These are phyloP conservation scores for Neofusicoccum ribis DNA, from an alignment of 2,329 filamentous ascomycete genomes.

Conservation along the genomic window DNA sequence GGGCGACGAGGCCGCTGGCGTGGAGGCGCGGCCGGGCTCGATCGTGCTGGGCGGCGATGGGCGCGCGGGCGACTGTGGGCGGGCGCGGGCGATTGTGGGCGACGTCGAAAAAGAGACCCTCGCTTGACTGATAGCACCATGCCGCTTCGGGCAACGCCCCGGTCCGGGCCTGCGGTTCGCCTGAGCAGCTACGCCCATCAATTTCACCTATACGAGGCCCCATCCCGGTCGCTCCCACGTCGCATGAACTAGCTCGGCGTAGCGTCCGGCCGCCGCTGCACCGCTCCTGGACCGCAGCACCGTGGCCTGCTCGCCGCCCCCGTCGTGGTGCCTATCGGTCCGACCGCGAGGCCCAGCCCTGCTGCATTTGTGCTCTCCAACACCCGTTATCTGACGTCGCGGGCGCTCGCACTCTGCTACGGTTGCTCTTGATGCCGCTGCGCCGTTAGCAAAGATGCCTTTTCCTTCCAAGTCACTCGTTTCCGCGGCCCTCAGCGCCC, in stretches of 20 bases:
- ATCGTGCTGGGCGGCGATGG: neutral
- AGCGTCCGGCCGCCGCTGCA: neutral
- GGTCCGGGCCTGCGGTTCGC: slow-evolving; percentile 15
- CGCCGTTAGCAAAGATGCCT: slow-evolving; percentile 18
- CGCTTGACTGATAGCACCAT: slow-evolving; percentile 6
- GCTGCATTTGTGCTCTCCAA: neutral
- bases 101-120: slow-evolving; percentile 10
- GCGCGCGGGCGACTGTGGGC: neutral
- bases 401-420: neutral
- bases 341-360: neutral
- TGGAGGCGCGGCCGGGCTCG: no score
- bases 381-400: slow-evolving; percentile 1
- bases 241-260: neutral
- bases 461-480: slow-evolving; percentile 21
- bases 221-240: neutral
- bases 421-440: neutral
- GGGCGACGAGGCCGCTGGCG: no score
- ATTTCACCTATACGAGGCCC: slow-evolving; percentile 5
- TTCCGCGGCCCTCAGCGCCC: slow-evolving; percentile 24
- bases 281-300: neutral
- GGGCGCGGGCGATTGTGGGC: neutral
- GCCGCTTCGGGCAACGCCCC: neutral
- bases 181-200: slow-evolving; percentile 9
- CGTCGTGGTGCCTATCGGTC: neutral
- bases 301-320: neutral